Evolutionary conservation across 2,329 filamentous ascomycete genomes (phyloP), one percentile per base, ranked within the genome.

Genomic region (Phialophora verrucosa): DNA sequence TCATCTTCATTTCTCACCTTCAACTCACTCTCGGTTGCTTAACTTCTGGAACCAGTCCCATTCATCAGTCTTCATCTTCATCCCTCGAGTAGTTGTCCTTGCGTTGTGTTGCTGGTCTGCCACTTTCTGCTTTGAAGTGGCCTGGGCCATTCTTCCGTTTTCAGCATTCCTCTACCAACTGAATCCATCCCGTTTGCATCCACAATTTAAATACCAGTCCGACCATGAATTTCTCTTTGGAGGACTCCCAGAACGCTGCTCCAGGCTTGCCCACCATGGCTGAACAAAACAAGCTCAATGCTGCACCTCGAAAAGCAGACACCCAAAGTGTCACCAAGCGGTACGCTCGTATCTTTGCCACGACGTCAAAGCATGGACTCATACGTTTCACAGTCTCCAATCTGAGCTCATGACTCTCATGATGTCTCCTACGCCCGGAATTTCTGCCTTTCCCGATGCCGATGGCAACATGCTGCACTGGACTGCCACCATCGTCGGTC

Each of bases 361-460:
- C 27, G 20, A 23, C 8, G 55, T 29, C 23, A 57, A 59, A 27
- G 67, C 63, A 20, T 11, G 56, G 59, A 31, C 59, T 61, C 47
- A 61, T 42, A 25, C 32, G 10, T 35, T 55, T 50, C 69, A 35
- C 76, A 98, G 95, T 75, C 85, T 99, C 64, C 95, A 99, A 81
- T 96, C 93, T 57, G 95, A 99, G 81, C 86, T 99, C 73, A 98
- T 99, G 94, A 90, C 95, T 79, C 88, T 99, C 73, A 98, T 99
- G 95, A 93, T 93, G 74, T 93, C 93, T 50, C 90, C 93, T 1
- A 93, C 94, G 0, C 92, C 93, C 14, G 95, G 95, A 72, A 89
- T 98, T 75, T 97, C 93, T 63, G 96, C 96, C 70, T 99, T 99
- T 79, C 95, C 95, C 31, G 90, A 92, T 66, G 89, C 89, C 42